A percentile compares a stretch with the other conserved stretches of the same genome.
Evolutionary conservation across 805 yeast genomes (phyloP).

Genomic region (Cephaloascus albidus): DNA sequence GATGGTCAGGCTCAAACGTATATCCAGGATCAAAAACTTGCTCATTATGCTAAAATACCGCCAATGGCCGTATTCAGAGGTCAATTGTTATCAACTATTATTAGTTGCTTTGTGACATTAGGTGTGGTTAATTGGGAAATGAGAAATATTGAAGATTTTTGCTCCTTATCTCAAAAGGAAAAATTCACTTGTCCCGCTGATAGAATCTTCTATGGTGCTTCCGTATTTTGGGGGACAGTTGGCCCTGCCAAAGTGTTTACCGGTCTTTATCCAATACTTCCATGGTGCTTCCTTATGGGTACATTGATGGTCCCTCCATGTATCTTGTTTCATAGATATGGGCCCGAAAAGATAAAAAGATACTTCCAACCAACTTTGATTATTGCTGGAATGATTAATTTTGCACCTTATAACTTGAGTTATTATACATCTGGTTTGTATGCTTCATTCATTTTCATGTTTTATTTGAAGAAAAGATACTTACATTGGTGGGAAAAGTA

Average conservation of each 20-base stretch:
- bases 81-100: constrained; percentile 33
- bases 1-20: constrained; percentile 49
- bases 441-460: constrained; percentile 48
- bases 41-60: constrained; percentile 55
- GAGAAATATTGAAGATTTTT: constrained; percentile 26
- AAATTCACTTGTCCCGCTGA: constrained; percentile 39
- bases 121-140: constrained; percentile 33
- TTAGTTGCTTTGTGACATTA: constrained; percentile 33
- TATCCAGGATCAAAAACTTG: constrained; percentile 49
- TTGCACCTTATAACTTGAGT: constrained; percentile 33
- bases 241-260: constrained; percentile 39
- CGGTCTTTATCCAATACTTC: constrained; percentile 29
- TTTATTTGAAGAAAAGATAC: constrained; percentile 43
- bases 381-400: constrained; percentile 29
- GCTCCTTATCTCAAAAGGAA: constrained; percentile 29
- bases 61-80: constrained; percentile 52
- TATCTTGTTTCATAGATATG: constrained; percentile 23
- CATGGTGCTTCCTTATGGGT: constrained; percentile 28
- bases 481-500: constrained; percentile 72
- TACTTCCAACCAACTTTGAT: constrained; percentile 32
- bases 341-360: constrained; percentile 21
- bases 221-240: constrained; percentile 57
- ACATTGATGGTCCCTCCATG: constrained; percentile 24
- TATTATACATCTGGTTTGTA: constrained; percentile 32
- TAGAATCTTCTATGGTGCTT: constrained; percentile 40